Evolutionary conservation across 139 green algal species (phyloP), one percentile per base, ranked within the genome.

Genomic region (Volvox reticuliferus): DNA sequence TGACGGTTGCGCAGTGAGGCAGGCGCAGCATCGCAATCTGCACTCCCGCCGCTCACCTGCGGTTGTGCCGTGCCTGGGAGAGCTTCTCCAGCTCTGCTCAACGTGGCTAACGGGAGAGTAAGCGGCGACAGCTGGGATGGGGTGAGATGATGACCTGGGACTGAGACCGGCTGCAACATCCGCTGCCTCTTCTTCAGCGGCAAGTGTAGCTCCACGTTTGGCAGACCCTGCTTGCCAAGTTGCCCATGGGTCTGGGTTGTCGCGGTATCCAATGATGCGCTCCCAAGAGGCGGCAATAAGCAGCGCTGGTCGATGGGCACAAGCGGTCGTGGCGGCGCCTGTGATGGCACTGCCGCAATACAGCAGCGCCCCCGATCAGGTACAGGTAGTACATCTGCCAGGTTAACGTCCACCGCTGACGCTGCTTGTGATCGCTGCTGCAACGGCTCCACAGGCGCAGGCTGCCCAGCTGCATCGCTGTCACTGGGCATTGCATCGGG

Each of bases 151-250:
- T 86, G 26, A 55, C 55, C 28, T 50, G 33, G 20, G 79, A 50
- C 19, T 36, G 37, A 20, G 44, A 55, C 44, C 44, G 44, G 44
- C 67, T 24, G 26, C 80, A 86, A 50, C 75, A 89, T 78, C 20
- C 62, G 63, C 83, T 67, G 89, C 35, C 82, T 85, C 65, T 92
- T 92, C 65, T 89, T 89, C 1, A 81, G 75, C 63, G 82, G 88
- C 80, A 92, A 32, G 14, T 82, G 65, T 26, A 87, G 13, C 37
- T 92, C 86, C 9, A 19, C 6, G 3, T 83, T 75, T 3, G 21
- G n/a, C 50, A 76, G 73, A 13, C 86, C 86, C 30, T 90, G 86
- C 73, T 90, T 90, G 69, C 71, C 86, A 19, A 86, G 79, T n/a
- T n/a, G 50, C 26, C 50, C 79, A 44, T 37, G 1, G 21, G 3